phyloP scores from a whole-genome alignment of 352 stramenopile genomes.

The Paralagenidium karlingii region DNA sequence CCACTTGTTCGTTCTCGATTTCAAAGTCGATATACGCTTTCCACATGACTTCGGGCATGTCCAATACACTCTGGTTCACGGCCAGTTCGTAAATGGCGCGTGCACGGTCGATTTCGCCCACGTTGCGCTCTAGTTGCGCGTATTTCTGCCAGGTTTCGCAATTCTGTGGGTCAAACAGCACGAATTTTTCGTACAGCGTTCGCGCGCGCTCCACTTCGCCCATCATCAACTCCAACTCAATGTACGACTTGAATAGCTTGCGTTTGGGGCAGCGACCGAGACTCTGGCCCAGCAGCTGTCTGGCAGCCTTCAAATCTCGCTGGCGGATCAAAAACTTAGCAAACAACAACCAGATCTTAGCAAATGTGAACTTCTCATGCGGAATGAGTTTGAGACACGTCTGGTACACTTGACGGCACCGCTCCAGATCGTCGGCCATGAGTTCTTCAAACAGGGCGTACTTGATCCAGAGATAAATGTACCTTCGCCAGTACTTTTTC shows the following conservation, averaged over 20 bases:
- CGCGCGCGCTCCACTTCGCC: constrained; percentile 96
- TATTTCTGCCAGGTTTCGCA: constrained; percentile 93
- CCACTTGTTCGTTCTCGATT: constrained; percentile 73
- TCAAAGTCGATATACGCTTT: constrained; percentile 99
- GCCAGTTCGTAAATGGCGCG: constrained; percentile 96
- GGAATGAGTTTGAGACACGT: constrained; percentile 90
- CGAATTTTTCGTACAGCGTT: constrained; percentile 78
- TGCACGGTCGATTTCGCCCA: constrained; percentile 90
- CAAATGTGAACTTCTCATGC: constrained; percentile 95
- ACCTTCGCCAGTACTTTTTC: constrained; percentile 97
- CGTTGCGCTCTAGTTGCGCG: constrained; percentile 90
- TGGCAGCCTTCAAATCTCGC: constrained; percentile 85
- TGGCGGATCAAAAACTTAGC: constrained; percentile 95
- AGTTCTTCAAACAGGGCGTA: constrained; percentile 98
- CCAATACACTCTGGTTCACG: constrained; percentile 89
- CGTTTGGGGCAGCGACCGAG: constrained; percentile 90
- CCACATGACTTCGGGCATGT: constrained; percentile 99
- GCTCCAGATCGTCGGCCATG: constrained; percentile 45
- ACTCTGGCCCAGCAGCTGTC: constrained; percentile 88
- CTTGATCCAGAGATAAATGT: constrained; percentile 99
- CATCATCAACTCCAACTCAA: constrained; percentile 95
- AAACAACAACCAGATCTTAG: constrained; percentile 97
- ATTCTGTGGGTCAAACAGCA: constrained; percentile 80
- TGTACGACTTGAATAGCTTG: constrained; percentile 89
- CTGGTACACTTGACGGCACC: constrained; percentile 91